A percentile compares a stretch with the other conserved stretches of the same genome.
Evolutionary conservation across 169 alveolate species (phyloP).

Genomic region (Eimeria sp.): DNA sequence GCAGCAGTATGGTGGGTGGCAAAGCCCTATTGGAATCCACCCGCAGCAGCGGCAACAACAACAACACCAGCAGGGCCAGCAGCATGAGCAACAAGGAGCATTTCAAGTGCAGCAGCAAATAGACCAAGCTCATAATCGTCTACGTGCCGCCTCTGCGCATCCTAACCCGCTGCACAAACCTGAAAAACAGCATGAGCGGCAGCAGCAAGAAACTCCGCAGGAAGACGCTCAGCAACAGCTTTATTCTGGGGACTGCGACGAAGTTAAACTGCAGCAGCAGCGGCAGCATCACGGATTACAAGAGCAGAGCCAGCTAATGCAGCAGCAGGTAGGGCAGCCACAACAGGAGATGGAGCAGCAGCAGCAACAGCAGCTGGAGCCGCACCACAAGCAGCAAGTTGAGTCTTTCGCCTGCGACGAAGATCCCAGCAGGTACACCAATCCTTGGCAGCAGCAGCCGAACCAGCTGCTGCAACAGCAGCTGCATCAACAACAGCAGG

Average conservation of each 20-base stretch:
- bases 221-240: not conserved
- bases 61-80: constrained; percentile 41
- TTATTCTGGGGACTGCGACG: not conserved
- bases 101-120: constrained; percentile 45
- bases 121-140: not conserved
- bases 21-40: not conserved
- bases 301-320: not conserved
- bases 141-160: not conserved
- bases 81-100: not conserved
- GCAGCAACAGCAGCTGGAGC: not conserved
- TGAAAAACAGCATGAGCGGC: not conserved
- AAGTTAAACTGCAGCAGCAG: not conserved
- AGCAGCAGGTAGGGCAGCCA: not conserved
- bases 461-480: not conserved
- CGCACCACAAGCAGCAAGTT: not conserved
- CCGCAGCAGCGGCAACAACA: constrained; percentile 40
- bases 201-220: constrained; percentile 20
- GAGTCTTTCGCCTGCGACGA: not conserved
- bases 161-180: not conserved
- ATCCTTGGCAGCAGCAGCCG: constrained; percentile 28
- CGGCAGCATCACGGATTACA: constrained; percentile 5
- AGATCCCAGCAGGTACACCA: not conserved
- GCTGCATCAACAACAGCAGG: not conserved
- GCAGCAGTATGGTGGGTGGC: not conserved
- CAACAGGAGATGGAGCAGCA: not conserved